Percentiles rank a stretch among this genome's conserved stretches.
These are phyloP conservation scores for Fusarium decemcellulare DNA, from an alignment of 2,329 filamentous ascomycete genomes.

Conservation along the genomic window DNA sequence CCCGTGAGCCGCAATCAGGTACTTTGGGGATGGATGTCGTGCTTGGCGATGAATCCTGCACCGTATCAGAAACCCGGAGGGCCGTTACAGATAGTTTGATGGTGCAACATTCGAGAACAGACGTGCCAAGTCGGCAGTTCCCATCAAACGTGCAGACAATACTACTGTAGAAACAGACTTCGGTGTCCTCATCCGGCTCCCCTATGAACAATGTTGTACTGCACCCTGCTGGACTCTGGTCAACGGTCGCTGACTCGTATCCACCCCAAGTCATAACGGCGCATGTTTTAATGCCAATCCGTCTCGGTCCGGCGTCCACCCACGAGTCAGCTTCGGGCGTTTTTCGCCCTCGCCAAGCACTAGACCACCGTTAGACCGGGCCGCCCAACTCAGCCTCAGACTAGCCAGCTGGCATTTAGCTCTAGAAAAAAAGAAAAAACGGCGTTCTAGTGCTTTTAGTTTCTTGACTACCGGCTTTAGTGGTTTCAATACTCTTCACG, in stretches of 20 bases:
- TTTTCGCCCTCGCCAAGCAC: background rate
- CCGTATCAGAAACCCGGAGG: background rate
- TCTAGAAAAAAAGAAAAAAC: background rate
- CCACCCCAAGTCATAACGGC: background rate
- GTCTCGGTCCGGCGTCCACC: background rate
- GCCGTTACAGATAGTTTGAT: background rate
- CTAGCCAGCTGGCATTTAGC: background rate
- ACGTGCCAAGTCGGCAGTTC: slow-evolving; percentile 4
- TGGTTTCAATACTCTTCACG: background rate
- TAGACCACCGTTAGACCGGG: background rate
- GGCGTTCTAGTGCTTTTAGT: background rate
- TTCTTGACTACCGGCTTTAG: background rate
- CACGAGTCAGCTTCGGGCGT: slow-evolving; percentile 3
- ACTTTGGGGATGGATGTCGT: background rate
- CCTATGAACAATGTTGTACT: background rate
- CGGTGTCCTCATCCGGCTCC: background rate
- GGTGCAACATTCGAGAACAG: slow-evolving; percentile 1
- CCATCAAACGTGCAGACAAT: background rate
- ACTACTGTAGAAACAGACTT: slow-evolving; percentile 1
- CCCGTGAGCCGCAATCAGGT: background rate
- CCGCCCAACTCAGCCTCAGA: background rate
- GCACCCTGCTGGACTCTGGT: background rate
- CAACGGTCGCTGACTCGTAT: background rate
- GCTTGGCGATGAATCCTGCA: slow-evolving; percentile 2
- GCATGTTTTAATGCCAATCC: background rate